Evolutionary conservation across 2,329 filamentous ascomycete genomes (phyloP).

Genomic region (Aquanectria penicillioides): DNA sequence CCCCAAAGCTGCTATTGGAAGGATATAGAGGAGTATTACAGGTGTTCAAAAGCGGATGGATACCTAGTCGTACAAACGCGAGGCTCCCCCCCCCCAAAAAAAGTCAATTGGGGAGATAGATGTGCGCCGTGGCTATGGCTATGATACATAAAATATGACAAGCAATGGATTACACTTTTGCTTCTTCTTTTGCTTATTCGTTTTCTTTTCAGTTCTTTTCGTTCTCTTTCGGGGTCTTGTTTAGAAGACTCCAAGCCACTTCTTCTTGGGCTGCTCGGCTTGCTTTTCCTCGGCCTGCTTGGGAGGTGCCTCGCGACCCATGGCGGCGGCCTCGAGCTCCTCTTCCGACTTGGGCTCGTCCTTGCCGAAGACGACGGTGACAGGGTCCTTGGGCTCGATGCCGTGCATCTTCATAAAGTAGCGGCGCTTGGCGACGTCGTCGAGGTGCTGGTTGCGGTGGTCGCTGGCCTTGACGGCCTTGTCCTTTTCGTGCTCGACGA

Average conservation of each 20-base stretch:
- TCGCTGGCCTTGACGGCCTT: slow-evolving; percentile 74
- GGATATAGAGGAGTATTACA: slow-evolving; percentile 16
- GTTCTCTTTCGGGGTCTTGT: too few species aligned
- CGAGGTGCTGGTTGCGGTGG: slow-evolving; percentile 76
- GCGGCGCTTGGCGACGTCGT: slow-evolving; percentile 88
- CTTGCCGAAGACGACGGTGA: slow-evolving; percentile 57
- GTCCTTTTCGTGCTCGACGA: slow-evolving; percentile 80
- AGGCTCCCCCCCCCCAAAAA: too few species aligned
- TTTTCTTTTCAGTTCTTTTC: neutral
- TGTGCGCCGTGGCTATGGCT: slow-evolving; percentile 28
- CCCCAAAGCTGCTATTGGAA: slow-evolving; percentile 1
- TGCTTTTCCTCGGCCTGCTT: slow-evolving; percentile 40
- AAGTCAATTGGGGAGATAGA: slow-evolving; percentile 7
- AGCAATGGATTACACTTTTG: neutral
- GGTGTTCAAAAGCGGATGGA: slow-evolving; percentile 22
- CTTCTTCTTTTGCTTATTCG: neutral
- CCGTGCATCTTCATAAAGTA: slow-evolving; percentile 90
- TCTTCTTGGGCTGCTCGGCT: slow-evolving; percentile 65
- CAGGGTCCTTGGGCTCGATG: slow-evolving; percentile 70
- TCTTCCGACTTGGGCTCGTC: slow-evolving; percentile 48
- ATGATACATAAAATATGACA: slow-evolving; percentile 27
- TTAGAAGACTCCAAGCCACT: slow-evolving; percentile 86
- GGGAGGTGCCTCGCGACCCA: slow-evolving; percentile 48
- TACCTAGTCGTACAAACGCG: slow-evolving; percentile 34
- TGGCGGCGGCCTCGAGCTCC: slow-evolving; percentile 48